These are phyloP conservation scores for Ceratobasidium theobromae DNA, from an alignment of 1,284 basidiomycete genomes.

Conservation along the genomic window DNA sequence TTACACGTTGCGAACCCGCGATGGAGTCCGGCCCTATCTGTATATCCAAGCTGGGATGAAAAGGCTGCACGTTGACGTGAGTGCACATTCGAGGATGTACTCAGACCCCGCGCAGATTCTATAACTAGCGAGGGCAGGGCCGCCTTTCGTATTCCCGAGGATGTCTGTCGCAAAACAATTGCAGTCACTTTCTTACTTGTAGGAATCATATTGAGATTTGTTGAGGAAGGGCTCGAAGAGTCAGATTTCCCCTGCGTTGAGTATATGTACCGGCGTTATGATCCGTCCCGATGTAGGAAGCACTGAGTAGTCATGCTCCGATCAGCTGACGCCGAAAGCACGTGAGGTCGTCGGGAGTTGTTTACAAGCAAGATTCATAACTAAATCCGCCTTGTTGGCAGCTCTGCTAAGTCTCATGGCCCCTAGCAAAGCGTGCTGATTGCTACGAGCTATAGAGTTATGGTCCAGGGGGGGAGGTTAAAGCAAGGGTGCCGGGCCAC, in stretches of 20 bases:
- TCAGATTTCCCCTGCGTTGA: background rate
- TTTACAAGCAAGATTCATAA: no score
- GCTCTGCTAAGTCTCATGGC: no score
- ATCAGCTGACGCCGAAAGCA: constrained; percentile 1
- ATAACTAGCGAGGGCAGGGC: background rate
- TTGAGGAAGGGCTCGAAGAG: background rate
- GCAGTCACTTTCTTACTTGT: constrained; percentile 20
- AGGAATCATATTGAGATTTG: constrained; percentile 23
- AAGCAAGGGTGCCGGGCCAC: no score
- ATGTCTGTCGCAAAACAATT: constrained; percentile 8
- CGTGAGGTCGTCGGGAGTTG: constrained; percentile 10
- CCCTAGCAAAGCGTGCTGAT: no score
- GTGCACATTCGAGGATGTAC: background rate
- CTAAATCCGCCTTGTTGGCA: no score
- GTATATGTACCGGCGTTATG: constrained; percentile 19
- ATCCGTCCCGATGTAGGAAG: constrained; percentile 17
- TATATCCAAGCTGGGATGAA: background rate
- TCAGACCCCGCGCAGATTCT: background rate
- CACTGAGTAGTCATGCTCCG: background rate
- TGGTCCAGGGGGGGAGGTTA: no score
- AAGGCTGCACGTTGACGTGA: background rate
- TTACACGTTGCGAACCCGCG: constrained; percentile 7
- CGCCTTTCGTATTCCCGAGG: background rate
- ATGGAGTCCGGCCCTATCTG: background rate
- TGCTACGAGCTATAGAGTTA: no score